phyloP scores from a whole-genome alignment of 352 stramenopile species.

The Aphanomyces euteiches region DNA sequence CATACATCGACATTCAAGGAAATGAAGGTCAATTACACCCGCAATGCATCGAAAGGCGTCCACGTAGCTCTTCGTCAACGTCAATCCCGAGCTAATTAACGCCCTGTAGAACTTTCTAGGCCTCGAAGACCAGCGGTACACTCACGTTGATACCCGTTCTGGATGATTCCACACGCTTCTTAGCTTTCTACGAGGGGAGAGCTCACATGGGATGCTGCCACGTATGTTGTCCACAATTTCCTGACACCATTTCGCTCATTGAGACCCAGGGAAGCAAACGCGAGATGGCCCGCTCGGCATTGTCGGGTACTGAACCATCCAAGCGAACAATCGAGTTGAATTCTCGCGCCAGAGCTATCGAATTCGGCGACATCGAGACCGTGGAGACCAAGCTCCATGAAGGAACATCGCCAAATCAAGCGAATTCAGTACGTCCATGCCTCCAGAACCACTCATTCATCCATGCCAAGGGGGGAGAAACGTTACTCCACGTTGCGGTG shows the following conservation, averaged over 20 bases:
- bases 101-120: constrained; percentile 26
- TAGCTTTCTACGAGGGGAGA: constrained; percentile 24
- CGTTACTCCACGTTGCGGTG: constrained; percentile 60
- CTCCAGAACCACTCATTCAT: constrained; percentile 36
- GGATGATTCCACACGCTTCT: background rate
- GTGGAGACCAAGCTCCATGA: constrained; percentile 33
- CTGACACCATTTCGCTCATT: background rate
- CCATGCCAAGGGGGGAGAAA: constrained; percentile 41
- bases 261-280: constrained; percentile 6
- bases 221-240: background rate
- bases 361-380: constrained; percentile 45
- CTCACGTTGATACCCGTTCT: background rate
- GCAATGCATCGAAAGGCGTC: constrained; percentile 7
- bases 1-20: constrained; percentile 27
- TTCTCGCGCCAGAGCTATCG: constrained; percentile 34
- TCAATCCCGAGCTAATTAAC: too few species aligned
- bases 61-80: background rate
- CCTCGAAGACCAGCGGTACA: constrained; percentile 23
- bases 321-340: too few species aligned
- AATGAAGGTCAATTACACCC: constrained; percentile 19
- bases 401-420: background rate
- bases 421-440: constrained; percentile 3
- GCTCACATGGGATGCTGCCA: constrained; percentile 10
- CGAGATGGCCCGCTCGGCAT: constrained; percentile 1
- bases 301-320: background rate